Evolutionary conservation across 73 alveolate species (phyloP), one percentile per base, ranked within the genome.

Genomic region (Tetrahymena borealis): DNA sequence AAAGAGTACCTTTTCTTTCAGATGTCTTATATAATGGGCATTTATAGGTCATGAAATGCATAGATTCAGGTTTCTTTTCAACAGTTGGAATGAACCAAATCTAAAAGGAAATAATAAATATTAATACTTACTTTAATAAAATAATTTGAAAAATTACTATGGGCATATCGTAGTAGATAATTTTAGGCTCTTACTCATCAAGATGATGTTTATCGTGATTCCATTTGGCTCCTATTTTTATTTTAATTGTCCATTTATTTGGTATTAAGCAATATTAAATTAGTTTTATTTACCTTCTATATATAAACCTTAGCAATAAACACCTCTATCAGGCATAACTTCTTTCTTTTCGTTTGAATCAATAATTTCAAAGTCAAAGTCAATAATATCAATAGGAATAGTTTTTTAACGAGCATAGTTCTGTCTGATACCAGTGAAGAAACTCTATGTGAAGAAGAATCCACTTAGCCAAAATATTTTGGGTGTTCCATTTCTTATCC

Each of bases 401-500:
- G 96, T 98, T 85, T 94, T 92, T 77, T 96, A 95, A 79, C 99
- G 94, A 4, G 99, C 99, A 96, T 95, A 97, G 95, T 98, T 98
- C 91, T 98, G 97, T 35, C 97, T 91, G 8, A 98, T 99, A 33
- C 99, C 99, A 33, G 99, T 98, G 97, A 98, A 96, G 95, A 98
- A 98, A 31, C 99, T 96, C 94, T 98, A 97, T 11, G 99, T 98
- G 95, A 98, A 98, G 93, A 96, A 97, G 95, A 98, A 98, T 38
- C 99, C 99, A 18, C 99, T 96, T 33, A 98, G 93, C 99, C 99
- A 98, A 94, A 97, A 98, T 20, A 98, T 96, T 77, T 95, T 79
- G 0, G 99, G 99, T 31, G 98, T 95, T 35, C 99, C 99, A 38
- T 95, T 78, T 20, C 79, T 42, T 78, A 98, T 97, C 99, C 99